These are phyloP conservation scores for Pisolithus microcarpus DNA, from an alignment of 768 basidiomycete genomes.

Conservation along the genomic window DNA sequence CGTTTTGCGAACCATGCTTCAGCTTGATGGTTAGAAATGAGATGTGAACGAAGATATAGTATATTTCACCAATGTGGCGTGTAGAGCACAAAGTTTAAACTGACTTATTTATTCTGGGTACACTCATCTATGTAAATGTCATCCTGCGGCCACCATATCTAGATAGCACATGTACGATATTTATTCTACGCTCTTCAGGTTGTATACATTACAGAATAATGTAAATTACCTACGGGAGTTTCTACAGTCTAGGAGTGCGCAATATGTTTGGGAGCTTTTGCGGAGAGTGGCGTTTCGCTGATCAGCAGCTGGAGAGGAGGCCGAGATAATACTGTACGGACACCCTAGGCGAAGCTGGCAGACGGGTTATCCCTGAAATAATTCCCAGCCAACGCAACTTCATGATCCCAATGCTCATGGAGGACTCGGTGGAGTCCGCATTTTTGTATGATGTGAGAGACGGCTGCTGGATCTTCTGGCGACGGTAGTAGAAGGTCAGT, in stretches of 20 bases:
- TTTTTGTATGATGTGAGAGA: constrained; percentile 41
- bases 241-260: no score
- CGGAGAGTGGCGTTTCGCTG: no score
- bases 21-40: constrained; percentile 78
- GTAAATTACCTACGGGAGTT: no score
- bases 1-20: constrained; percentile 86
- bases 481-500: constrained; percentile 25
- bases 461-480: constrained; percentile 34
- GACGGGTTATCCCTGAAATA: constrained; percentile 62
- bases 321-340: no score
- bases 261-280: no score
- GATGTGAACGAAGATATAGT: constrained; percentile 30
- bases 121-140: no score
- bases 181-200: no score
- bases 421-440: constrained; percentile 42
- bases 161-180: no score
- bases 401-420: constrained; percentile 35
- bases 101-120: not conserved
- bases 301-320: no score
- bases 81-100: not conserved
- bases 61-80: no score
- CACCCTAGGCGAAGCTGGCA: constrained; percentile 6
- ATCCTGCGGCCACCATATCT: no score
- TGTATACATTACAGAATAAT: no score
- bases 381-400: constrained; percentile 49